Base-by-base conservation (phyloP, 805 yeast genomes). In the Wickerhamomyces pijperi region DNA sequence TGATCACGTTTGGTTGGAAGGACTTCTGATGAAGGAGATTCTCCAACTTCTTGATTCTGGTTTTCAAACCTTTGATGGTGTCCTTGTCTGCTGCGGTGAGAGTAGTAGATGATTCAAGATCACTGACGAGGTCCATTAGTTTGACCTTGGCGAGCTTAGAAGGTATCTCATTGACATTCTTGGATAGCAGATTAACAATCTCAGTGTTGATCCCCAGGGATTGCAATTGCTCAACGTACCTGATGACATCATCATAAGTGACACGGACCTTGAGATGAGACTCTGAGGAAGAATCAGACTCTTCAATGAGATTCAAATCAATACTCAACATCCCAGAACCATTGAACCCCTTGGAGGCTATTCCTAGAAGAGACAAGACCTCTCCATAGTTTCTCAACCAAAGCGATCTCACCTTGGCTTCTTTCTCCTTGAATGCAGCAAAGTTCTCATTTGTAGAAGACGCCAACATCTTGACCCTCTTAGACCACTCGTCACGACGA, bases 31-130 rank as follows among this genome's bases (percentile, higher is more conserved):
- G 92, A 14, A 87, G 60, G 31, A 86, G 58, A 39, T 74, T 79
- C 48, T 87, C 96, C 38, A 90, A 67, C 47, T 82, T 82, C 44
- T 74, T 75, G 32, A 90, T 83, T 39, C 95, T 64, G 11, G 73
- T 58, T 54, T 80, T 80, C 46, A 86, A 79, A 0, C 83, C 84
- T 45, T 68, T 68, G 11, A 81, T 61, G 12, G 70, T 50, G 3
- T 43, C 16, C 34, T 68, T 75, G 3, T 60, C 36, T 1, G 45
- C 31, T 3, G 34, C 39, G 5, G 17, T 5, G 6, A 34, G 21
- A 3, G 39, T 36, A 1, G 34, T n/a, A 5, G 17, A 15, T 6
- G 36, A 25, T 4, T 41, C 37, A 1, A 34, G n/a, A 11, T 44
- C 40, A n/a, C n/a, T n/a, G 4, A 23, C 28, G 3, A 37, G 12